phyloP scores from a whole-genome alignment of 2,329 filamentous ascomycete genomes.

The Penicillium paneum region DNA sequence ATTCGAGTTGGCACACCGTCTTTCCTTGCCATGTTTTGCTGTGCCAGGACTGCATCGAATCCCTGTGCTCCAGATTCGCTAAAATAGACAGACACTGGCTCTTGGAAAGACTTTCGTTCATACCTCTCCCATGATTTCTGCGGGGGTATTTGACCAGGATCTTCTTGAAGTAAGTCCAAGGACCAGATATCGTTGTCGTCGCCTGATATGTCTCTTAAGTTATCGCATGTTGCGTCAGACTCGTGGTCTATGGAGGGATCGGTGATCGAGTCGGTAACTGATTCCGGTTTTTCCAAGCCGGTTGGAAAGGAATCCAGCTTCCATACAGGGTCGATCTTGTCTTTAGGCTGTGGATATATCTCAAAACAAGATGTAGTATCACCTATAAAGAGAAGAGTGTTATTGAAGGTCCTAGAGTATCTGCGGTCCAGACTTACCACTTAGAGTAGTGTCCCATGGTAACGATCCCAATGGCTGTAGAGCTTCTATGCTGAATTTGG shows the following conservation, averaged over 20 bases:
- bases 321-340: constrained; percentile 28
- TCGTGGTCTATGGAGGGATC: constrained; percentile 19
- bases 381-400: constrained; percentile 8
- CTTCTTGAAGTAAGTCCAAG: constrained; percentile 24
- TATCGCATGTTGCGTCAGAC: constrained; percentile 11
- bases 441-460: constrained; percentile 34
- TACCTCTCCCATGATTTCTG: constrained; percentile 45
- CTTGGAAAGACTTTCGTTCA: constrained; percentile 28
- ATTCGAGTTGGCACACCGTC: constrained; percentile 28
- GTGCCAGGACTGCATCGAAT: constrained; percentile 40
- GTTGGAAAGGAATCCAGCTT: constrained; percentile 35
- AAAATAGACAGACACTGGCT: constrained; percentile 41
- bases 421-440: constrained; percentile 27
- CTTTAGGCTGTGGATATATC: constrained; percentile 19
- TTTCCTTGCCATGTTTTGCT: constrained; percentile 22
- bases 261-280: constrained; percentile 20
- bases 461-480: constrained; percentile 38
- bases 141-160: constrained; percentile 12
- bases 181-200: constrained; percentile 37
- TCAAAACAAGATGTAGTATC: constrained; percentile 20
- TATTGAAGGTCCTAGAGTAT: not conserved
- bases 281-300: constrained; percentile 22
- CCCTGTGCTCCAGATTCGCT: constrained; percentile 43
- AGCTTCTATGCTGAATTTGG: constrained; percentile 36
- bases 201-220: constrained; percentile 3